Evolutionary conservation across 2,329 filamentous ascomycete species (phyloP).

Genomic region (Zymoseptoria passerinii): DNA sequence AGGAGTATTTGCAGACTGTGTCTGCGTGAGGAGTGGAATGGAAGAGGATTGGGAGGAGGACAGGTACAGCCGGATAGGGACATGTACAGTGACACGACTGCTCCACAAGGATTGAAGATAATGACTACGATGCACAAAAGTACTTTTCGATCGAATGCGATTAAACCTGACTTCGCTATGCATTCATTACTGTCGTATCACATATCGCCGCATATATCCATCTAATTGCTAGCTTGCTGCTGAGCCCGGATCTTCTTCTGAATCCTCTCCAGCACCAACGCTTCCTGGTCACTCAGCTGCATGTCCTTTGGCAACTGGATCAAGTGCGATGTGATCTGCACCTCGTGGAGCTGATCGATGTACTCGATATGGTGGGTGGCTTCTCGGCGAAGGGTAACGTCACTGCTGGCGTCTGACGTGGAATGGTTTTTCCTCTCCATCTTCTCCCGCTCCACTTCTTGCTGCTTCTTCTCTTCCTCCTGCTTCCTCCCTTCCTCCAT

Average conservation of each 20-base stretch:
- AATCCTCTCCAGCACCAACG: constrained; percentile 30
- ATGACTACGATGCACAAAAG: background rate
- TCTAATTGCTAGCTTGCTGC: background rate
- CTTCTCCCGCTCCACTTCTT: background rate
- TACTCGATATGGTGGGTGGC: constrained; percentile 13
- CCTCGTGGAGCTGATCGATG: constrained; percentile 13
- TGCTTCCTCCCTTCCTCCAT: constrained; percentile 3
- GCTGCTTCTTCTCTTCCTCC: background rate
- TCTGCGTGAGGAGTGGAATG: constrained; percentile 1
- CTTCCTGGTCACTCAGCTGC: constrained; percentile 30
- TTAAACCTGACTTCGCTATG: background rate
- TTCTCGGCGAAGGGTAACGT: constrained; percentile 14
- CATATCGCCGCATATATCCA: background rate
- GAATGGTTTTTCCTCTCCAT: constrained; percentile 10
- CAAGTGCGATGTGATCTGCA: constrained; percentile 27
- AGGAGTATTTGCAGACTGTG: constrained; percentile 56
- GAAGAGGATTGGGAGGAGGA: background rate
- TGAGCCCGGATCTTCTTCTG: constrained; percentile 18
- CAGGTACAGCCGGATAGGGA: background rate
- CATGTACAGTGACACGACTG: too few relatives aligned
- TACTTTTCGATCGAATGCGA: background rate
- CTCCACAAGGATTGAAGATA: too few relatives aligned
- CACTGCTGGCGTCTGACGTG: constrained; percentile 1
- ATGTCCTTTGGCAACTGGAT: constrained; percentile 32
- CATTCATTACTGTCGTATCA: background rate